Evolutionary conservation across 495 filamentous ascomycete genomes (phyloP).

Genomic region (Cercophora sp.): DNA sequence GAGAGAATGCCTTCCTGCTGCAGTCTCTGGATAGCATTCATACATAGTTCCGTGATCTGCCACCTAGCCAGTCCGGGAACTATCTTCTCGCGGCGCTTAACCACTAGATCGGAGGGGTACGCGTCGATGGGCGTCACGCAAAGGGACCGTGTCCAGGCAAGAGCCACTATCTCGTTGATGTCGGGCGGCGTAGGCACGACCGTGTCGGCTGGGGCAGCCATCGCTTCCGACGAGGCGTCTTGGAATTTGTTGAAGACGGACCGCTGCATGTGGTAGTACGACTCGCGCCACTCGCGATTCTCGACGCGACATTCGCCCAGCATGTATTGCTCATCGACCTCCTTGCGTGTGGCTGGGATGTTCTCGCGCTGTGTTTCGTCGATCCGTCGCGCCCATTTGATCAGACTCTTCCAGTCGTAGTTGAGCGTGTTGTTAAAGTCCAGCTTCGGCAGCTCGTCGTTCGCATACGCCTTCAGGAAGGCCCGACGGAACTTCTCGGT

Average conservation of each 20-base stretch:
- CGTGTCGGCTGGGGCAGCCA: slow-evolving; percentile 20
- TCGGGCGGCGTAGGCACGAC: background rate
- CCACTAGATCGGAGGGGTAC: slow-evolving; percentile 33
- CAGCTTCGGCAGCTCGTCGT: slow-evolving; percentile 61
- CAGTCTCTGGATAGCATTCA: slow-evolving; percentile 55
- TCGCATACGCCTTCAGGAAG: slow-evolving; percentile 73
- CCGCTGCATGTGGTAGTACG: slow-evolving; percentile 36
- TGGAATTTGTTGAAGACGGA: slow-evolving; percentile 46
- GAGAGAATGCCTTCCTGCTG: slow-evolving; percentile 56
- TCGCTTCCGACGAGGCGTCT: slow-evolving; percentile 34
- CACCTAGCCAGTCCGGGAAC: slow-evolving; percentile 26
- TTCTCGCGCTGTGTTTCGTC: slow-evolving; percentile 32
- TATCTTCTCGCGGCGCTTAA: slow-evolving; percentile 34
- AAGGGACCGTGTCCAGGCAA: slow-evolving; percentile 32
- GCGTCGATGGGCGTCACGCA: slow-evolving; percentile 32
- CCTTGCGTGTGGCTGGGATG: slow-evolving; percentile 35
- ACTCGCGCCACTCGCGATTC: slow-evolving; percentile 45
- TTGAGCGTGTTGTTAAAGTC: slow-evolving; percentile 64
- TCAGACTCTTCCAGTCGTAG: slow-evolving; percentile 73
- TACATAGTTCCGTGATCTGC: slow-evolving; percentile 43
- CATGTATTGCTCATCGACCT: slow-evolving; percentile 27
- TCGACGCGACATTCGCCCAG: slow-evolving; percentile 29
- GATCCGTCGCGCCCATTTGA: slow-evolving; percentile 61
- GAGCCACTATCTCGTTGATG: slow-evolving; percentile 21
- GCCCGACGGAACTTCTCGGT: slow-evolving; percentile 70